Evolutionary conservation across 495 filamentous ascomycete genomes (phyloP).

Genomic region (Cairneyella variabilis): DNA sequence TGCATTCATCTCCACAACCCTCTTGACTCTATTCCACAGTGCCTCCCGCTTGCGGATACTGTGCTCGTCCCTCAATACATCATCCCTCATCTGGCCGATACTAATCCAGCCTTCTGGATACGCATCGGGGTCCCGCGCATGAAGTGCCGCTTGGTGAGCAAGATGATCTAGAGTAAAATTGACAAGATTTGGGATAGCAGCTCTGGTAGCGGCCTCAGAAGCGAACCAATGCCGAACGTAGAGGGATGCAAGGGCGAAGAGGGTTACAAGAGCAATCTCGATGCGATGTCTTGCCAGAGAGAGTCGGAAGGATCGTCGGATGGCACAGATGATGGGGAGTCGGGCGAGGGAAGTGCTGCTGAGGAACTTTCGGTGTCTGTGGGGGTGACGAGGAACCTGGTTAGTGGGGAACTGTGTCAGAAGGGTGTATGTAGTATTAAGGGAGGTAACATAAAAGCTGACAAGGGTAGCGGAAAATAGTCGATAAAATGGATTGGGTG

Average conservation of each 20-base stretch:
- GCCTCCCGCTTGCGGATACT: slow-evolving; percentile 65
- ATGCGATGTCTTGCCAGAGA: slow-evolving; percentile 94
- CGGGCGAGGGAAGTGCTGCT: slow-evolving; percentile 78
- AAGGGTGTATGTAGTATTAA: slow-evolving; percentile 10
- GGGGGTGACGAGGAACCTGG: slow-evolving; percentile 63
- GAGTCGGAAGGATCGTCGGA: slow-evolving; percentile 86
- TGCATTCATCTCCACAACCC: slow-evolving; percentile 85
- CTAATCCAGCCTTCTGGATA: slow-evolving; percentile 69
- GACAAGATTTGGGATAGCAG: slow-evolving; percentile 74
- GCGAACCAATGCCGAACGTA: slow-evolving; percentile 56
- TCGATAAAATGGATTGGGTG: no score
- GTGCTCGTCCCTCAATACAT: slow-evolving; percentile 82
- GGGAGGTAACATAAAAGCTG: slow-evolving; percentile 24
- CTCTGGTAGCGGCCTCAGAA: slow-evolving; percentile 56
- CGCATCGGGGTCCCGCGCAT: slow-evolving; percentile 60
- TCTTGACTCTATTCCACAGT: slow-evolving; percentile 76
- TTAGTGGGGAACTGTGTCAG: slow-evolving; percentile 56
- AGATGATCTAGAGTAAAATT: slow-evolving; percentile 77
- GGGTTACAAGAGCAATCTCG: slow-evolving; percentile 66
- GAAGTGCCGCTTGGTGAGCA: slow-evolving; percentile 72
- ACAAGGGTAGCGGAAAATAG: no score
- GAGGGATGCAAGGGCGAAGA: slow-evolving; percentile 42
- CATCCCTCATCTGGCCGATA: slow-evolving; percentile 85
- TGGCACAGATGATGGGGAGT: slow-evolving; percentile 80
- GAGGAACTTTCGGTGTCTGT: slow-evolving; percentile 65